Conservation (phyloP, 768 basidiomycete genomes). For the Pisolithus microcarpus region DNA sequence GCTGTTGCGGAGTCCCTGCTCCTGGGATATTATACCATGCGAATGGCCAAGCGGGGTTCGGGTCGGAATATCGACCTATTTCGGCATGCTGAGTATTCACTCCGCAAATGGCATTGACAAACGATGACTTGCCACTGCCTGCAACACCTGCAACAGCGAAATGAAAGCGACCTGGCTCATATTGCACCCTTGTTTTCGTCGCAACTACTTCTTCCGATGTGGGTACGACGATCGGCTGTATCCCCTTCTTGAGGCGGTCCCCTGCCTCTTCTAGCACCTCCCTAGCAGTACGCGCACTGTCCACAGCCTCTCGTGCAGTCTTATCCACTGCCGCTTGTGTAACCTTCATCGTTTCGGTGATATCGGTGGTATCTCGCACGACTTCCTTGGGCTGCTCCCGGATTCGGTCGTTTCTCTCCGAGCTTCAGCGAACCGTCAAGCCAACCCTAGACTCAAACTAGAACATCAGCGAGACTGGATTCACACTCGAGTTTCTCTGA, state of each 20-base stretch:
- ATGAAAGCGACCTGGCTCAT: constrained; percentile 16
- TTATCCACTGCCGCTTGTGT: neutral
- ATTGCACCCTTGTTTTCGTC: constrained; percentile 3
- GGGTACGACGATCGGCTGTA: neutral
- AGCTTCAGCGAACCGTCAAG: too few relatives aligned
- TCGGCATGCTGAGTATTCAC: constrained; percentile 12
- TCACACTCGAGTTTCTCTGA: too few relatives aligned
- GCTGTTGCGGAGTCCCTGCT: constrained; percentile 17
- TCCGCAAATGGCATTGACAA: constrained; percentile 24
- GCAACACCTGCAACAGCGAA: constrained; percentile 22
- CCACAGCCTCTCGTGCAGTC: neutral
- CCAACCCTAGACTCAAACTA: too few relatives aligned
- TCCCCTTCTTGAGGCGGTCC: too few relatives aligned
- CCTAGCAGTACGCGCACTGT: neutral
- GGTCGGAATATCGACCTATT: constrained; percentile 20
- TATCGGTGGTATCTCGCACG: neutral
- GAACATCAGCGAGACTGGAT: too few relatives aligned
- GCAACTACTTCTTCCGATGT: constrained; percentile 6
- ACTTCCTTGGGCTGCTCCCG: too few relatives aligned
- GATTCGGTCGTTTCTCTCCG: too few relatives aligned
- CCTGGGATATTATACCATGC: constrained; percentile 26
- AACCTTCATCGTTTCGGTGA: neutral
- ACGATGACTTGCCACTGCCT: constrained; percentile 24
- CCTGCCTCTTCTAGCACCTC: neutral
- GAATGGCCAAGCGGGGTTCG: constrained; percentile 7